These are phyloP conservation scores for Penicillium parvum DNA, from an alignment of 495 filamentous ascomycete genomes.

Conservation along the genomic window DNA sequence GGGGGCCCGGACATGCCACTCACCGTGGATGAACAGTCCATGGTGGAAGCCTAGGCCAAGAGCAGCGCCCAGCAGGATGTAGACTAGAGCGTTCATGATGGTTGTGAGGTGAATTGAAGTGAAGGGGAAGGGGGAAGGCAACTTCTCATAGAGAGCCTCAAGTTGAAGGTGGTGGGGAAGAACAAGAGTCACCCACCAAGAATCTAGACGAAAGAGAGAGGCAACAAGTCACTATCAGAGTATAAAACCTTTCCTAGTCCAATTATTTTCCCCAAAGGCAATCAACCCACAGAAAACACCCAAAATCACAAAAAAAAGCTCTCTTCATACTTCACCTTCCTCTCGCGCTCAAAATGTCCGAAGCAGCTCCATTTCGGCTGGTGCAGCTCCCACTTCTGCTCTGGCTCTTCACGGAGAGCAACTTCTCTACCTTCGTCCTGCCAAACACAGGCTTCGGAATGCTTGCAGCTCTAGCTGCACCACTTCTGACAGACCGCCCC, in stretches of 20 bases:
- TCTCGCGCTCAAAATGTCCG: too few species aligned
- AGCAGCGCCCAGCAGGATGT: not conserved
- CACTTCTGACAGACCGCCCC: slow-evolving; percentile 1
- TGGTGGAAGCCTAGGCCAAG: slow-evolving; percentile 12
- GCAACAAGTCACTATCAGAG: too few species aligned
- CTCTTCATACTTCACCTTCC: too few species aligned
- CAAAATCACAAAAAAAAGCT: too few species aligned
- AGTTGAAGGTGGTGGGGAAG: too few species aligned
- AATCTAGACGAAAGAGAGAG: too few species aligned
- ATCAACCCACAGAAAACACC: too few species aligned
- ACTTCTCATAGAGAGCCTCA: too few species aligned
- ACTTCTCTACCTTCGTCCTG: slow-evolving; percentile 19
- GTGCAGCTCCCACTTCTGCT: slow-evolving; percentile 11
- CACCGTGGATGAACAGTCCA: slow-evolving; percentile 22
- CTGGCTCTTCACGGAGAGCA: slow-evolving; percentile 22
- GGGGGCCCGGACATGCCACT: slow-evolving; percentile 19
- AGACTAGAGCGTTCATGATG: not conserved
- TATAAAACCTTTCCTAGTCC: too few species aligned
- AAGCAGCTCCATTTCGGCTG: not conserved
- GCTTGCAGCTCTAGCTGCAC: slow-evolving; percentile 6
- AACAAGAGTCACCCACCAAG: too few species aligned
- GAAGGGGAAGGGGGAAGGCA: too few species aligned
- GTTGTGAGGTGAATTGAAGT: not conserved
- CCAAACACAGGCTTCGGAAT: slow-evolving; percentile 14
- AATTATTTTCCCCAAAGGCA: too few species aligned